Evolutionary conservation across 2,329 filamentous ascomycete species (phyloP).

Genomic region (Triangularia verruculosa): DNA sequence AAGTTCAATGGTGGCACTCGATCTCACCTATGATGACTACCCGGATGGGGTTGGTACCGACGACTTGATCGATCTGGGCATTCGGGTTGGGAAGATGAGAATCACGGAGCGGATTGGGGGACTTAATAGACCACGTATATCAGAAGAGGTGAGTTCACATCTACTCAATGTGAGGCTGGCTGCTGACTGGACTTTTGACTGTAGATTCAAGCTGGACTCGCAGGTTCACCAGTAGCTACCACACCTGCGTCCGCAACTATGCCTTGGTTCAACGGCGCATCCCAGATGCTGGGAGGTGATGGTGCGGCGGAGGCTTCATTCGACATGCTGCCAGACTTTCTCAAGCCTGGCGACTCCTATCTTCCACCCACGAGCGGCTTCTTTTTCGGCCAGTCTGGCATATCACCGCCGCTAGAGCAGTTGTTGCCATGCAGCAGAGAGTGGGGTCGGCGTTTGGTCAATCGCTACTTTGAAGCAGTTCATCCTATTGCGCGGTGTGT

Average conservation of each 20-base stretch:
- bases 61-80: slow-evolving; percentile 68
- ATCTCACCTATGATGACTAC: slow-evolving; percentile 67
- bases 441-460: slow-evolving; percentile 59
- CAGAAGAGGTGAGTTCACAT: slow-evolving; percentile 57
- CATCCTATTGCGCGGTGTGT: slow-evolving; percentile 67
- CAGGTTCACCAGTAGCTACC: neutral
- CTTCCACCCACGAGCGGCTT: slow-evolving; percentile 66
- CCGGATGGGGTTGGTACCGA: slow-evolving; percentile 45
- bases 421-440: slow-evolving; percentile 55
- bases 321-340: slow-evolving; percentile 46
- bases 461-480: slow-evolving; percentile 66
- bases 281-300: slow-evolving; percentile 2
- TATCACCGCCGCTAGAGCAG: slow-evolving; percentile 52
- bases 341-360: slow-evolving; percentile 63
- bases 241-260: neutral
- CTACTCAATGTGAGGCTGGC: neutral
- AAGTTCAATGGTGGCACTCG: slow-evolving; percentile 59
- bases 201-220: slow-evolving; percentile 24
- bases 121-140: slow-evolving; percentile 65
- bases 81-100: slow-evolving; percentile 67
- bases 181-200: neutral
- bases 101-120: slow-evolving; percentile 74
- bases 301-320: slow-evolving; percentile 17
- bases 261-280: neutral
- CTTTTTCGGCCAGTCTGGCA: slow-evolving; percentile 56